phyloP scores from a whole-genome alignment of 176 grass and related monocot genomes.

The Calamus simplicifolius region DNA sequence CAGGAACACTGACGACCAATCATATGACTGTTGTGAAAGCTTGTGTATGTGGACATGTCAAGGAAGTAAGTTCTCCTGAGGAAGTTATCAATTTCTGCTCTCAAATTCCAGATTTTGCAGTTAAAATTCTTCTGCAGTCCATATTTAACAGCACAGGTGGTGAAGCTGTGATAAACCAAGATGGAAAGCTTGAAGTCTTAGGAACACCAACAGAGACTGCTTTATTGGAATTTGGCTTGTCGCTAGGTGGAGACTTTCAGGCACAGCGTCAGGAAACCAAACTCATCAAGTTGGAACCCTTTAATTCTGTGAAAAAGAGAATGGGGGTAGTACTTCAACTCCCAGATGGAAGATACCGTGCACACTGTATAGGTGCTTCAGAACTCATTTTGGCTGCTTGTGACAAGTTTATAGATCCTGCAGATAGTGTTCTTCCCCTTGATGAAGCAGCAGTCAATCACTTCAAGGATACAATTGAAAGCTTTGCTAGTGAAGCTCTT shows the following conservation, averaged over 20 bases:
- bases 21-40: conserved; percentile 19
- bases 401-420: conserved; percentile 7
- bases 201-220: conserved; percentile 15
- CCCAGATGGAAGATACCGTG: neutral
- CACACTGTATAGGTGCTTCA: conserved; percentile 14
- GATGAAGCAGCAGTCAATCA: conserved; percentile 5
- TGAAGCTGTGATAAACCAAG: conserved; percentile 9
- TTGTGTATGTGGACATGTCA: conserved; percentile 9
- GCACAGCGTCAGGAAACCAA: conserved; percentile 7
- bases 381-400: conserved; percentile 13
- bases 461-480: conserved; percentile 2
- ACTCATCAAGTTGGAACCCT: conserved; percentile 7
- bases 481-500: conserved; percentile 15
- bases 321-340: conserved; percentile 12
- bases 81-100: neutral
- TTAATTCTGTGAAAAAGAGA: conserved; percentile 16
- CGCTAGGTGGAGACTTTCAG: conserved; percentile 2
- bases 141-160: conserved; percentile 9
- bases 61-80: neutral
- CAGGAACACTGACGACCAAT: conserved; percentile 15
- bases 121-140: conserved; percentile 5
- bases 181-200: conserved; percentile 12
- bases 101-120: neutral
- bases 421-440: conserved; percentile 6
- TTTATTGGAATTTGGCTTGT: conserved; percentile 11